Evolutionary conservation across 2,329 filamentous ascomycete genomes (phyloP).

Genomic region (Coniochaeta sp.): DNA sequence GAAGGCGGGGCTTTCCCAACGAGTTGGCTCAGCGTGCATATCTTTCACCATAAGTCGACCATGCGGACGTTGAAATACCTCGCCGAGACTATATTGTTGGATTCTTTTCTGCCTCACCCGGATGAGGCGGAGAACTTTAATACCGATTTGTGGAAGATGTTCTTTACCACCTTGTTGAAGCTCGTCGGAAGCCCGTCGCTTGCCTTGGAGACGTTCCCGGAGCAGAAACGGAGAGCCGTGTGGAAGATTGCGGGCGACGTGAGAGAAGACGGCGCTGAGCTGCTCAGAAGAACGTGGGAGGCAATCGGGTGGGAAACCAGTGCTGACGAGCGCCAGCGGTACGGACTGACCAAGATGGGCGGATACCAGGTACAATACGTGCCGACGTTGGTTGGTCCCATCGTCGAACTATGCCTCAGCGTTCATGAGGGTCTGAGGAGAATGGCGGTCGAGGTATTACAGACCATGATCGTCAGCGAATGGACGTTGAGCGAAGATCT

Average conservation of each 20-base stretch:
- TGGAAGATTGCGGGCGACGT: conserved; percentile 99
- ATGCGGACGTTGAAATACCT: conserved; percentile 82
- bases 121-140: conserved; percentile 91
- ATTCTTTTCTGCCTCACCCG: conserved; percentile 76
- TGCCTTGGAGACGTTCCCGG: conserved; percentile 89
- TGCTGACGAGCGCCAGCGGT: conserved; percentile 68
- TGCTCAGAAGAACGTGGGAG: conserved; percentile 83
- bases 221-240: conserved; percentile 90
- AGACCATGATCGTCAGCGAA: conserved; percentile 98
- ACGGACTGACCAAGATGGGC: conserved; percentile 76
- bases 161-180: conserved; percentile 83
- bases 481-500: conserved; percentile 94
- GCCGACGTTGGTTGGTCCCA: conserved; percentile 80
- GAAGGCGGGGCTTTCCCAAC: conserved; percentile 83
- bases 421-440: conserved; percentile 85
- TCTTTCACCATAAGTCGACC: conserved; percentile 85
- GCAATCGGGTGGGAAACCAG: conserved; percentile 94
- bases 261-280: conserved; percentile 79
- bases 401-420: conserved; percentile 89
- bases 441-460: conserved; percentile 87
- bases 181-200: conserved; percentile 84
- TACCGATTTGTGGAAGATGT: conserved; percentile 87
- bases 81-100: conserved; percentile 63
- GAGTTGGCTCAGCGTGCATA: conserved; percentile 86
- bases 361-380: conserved; percentile 99